These are phyloP conservation scores for Rutstroemia sp. DNA, from an alignment of 2,329 filamentous ascomycete genomes.

Conservation along the genomic window DNA sequence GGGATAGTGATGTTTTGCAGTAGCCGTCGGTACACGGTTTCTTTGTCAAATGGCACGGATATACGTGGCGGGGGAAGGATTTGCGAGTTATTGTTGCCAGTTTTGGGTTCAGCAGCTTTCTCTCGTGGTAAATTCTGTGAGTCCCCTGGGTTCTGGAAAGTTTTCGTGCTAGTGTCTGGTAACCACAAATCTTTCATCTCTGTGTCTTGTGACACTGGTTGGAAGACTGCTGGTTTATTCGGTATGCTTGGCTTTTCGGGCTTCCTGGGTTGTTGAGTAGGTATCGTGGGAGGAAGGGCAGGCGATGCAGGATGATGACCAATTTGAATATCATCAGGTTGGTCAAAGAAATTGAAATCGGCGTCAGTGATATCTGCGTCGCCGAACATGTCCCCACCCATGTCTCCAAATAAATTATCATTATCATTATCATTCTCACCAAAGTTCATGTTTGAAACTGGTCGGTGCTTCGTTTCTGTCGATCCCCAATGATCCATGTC, in stretches of 20 bases:
- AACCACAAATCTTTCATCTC: not conserved
- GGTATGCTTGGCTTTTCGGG: not conserved
- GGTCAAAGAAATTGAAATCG: slow-evolving; percentile 80
- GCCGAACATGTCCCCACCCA: slow-evolving; percentile 64
- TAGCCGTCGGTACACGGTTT: slow-evolving; percentile 24
- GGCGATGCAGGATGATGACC: slow-evolving; percentile 6
- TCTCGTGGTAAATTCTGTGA: not conserved
- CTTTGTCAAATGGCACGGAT: slow-evolving; percentile 23
- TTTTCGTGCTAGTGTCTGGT: not conserved
- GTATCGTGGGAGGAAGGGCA: not conserved
- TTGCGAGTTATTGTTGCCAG: not conserved
- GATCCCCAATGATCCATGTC: slow-evolving; percentile 25
- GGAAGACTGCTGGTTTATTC: not conserved
- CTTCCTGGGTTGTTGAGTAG: not conserved
- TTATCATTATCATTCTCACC: slow-evolving; percentile 24
- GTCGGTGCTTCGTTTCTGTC: slow-evolving; percentile 20
- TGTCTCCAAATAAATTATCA: slow-evolving; percentile 57
- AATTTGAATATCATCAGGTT: slow-evolving; percentile 35
- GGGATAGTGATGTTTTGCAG: slow-evolving; percentile 2
- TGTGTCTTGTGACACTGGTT: slow-evolving; percentile 1
- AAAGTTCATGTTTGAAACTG: slow-evolving; percentile 19
- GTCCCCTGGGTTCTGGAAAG: not conserved
- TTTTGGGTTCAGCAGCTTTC: not conserved
- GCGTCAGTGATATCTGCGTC: slow-evolving; percentile 63
- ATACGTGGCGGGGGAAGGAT: not conserved